Evolutionary conservation across 2,329 filamentous ascomycete genomes (phyloP).

Genomic region (Elsinoe arachidis): DNA sequence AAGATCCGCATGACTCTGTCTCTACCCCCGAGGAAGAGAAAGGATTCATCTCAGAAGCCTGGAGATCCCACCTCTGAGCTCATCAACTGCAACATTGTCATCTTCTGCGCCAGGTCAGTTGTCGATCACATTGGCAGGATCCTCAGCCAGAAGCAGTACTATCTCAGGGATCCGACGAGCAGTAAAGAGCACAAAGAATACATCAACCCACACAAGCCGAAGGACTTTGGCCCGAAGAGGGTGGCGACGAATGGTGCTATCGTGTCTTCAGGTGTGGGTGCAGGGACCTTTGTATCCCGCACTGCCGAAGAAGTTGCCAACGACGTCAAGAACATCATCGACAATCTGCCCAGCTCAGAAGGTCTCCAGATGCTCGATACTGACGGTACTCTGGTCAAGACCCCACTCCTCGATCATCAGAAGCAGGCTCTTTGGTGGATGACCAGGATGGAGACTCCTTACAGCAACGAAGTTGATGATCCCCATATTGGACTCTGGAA

Average conservation of each 20-base stretch:
- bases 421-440: slow-evolving; percentile 87
- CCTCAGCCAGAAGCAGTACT: slow-evolving; percentile 57
- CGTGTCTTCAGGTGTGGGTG: not conserved
- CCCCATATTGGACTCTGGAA: slow-evolving; percentile 64
- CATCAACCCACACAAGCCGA: slow-evolving; percentile 63
- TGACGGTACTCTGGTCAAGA: slow-evolving; percentile 51
- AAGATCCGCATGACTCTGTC: slow-evolving; percentile 64
- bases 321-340: slow-evolving; percentile 80
- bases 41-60: slow-evolving; percentile 49
- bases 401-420: slow-evolving; percentile 69
- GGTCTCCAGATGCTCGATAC: slow-evolving; percentile 67
- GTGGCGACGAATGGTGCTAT: not conserved
- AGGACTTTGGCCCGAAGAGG: slow-evolving; percentile 23
- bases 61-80: slow-evolving; percentile 54
- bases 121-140: slow-evolving; percentile 58
- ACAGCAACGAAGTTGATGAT: slow-evolving; percentile 14
- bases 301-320: slow-evolving; percentile 79
- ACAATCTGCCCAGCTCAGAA: slow-evolving; percentile 67
- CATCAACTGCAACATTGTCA: slow-evolving; percentile 60
- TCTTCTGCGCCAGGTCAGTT: slow-evolving; percentile 67
- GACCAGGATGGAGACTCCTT: slow-evolving; percentile 62
- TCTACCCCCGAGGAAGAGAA: slow-evolving; percentile 58
- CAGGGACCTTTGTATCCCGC: slow-evolving; percentile 37
- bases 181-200: slow-evolving; percentile 62
- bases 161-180: slow-evolving; percentile 53